Evolutionary conservation across 2,329 filamentous ascomycete genomes (phyloP).

Genomic region (Ceratocystis cacaofunesta): DNA sequence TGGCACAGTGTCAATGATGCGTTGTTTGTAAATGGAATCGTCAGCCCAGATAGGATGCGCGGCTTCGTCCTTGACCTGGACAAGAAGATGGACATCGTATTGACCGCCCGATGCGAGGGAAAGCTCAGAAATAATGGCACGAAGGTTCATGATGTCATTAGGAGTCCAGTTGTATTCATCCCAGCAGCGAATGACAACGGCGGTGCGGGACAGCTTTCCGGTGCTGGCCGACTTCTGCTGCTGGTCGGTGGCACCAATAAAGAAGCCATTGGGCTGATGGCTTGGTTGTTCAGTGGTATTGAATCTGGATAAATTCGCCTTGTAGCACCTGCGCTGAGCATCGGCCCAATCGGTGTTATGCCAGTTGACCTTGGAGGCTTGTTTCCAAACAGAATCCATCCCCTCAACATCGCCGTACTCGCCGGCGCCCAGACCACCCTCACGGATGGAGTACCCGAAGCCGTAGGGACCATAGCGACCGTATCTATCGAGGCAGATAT

Average conservation of each 20-base stretch:
- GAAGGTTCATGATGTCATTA: constrained; percentile 67
- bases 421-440: constrained; percentile 71
- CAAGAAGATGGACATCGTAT: constrained; percentile 72
- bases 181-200: constrained; percentile 71
- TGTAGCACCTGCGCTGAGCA: constrained; percentile 57
- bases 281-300: constrained; percentile 27
- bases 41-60: constrained; percentile 66
- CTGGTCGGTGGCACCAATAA: constrained; percentile 28
- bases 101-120: constrained; percentile 67
- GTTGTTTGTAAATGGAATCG: constrained; percentile 49
- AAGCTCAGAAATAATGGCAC: constrained; percentile 72
- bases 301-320: constrained; percentile 56
- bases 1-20: constrained; percentile 54
- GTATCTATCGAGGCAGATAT: constrained; percentile 87
- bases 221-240: constrained; percentile 17
- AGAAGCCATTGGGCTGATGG: constrained; percentile 35
- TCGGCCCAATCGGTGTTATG: constrained; percentile 63
- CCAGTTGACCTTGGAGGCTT: constrained; percentile 60
- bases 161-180: constrained; percentile 63
- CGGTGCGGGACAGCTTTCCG: constrained; percentile 42
- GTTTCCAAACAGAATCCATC: constrained; percentile 62
- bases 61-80: constrained; percentile 68
- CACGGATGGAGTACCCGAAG: constrained; percentile 64
- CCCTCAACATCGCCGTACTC: constrained; percentile 73
- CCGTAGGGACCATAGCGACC: constrained; percentile 82